Evolutionary conservation across 768 basidiomycete genomes (phyloP), one percentile per base, ranked within the genome.

Genomic region (Phlebiopsis flavidoalba): DNA sequence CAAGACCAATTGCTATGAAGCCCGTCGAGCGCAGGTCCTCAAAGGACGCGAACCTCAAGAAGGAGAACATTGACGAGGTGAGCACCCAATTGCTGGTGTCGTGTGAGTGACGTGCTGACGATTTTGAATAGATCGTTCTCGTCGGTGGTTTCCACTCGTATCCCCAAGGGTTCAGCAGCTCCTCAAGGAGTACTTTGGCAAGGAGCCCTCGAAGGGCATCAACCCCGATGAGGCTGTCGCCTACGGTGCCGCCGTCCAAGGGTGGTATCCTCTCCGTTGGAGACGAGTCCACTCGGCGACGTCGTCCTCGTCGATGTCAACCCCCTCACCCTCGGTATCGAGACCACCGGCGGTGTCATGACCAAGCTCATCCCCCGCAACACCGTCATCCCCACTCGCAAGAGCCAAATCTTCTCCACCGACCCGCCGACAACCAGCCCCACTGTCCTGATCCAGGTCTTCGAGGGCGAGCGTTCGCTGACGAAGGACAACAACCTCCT

Each of bases 151-250:
- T 98, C 96, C 31, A 99, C 96, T 67, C 95, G 96, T 87, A 99
- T 99, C 70, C 96, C 96, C 76, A 97, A 97, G 81, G n/a, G 94
- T 99, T 65, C 95, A 98, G 71, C 93, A 97, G 70, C 92, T 98
- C 73, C 87, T 99, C 72, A 95, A 94, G 77, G 95, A 98, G 74
- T 98, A 85, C 83, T 99, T 98, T 76, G 88, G 93, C 73, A 97
- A 92, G 80, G 96, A 98, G 74, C 95, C 95, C 57, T 95, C 95
- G 64, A 95, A 94, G 83, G 91, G 92, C 66, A 99, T 98, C 80
- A 98, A 99, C 83, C 95, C 95, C 57, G 96, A 99, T 74, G 96
- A 99, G 80, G 96, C 96, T 63, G 96, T 99, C 66, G 95, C 96
- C 50, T 98, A 97, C 70, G 96, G 96, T 83, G 96, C 96, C 64